Conservation (phyloP, 192 early-diverging fungal species). For the Gamsiella multidivaricata region DNA sequence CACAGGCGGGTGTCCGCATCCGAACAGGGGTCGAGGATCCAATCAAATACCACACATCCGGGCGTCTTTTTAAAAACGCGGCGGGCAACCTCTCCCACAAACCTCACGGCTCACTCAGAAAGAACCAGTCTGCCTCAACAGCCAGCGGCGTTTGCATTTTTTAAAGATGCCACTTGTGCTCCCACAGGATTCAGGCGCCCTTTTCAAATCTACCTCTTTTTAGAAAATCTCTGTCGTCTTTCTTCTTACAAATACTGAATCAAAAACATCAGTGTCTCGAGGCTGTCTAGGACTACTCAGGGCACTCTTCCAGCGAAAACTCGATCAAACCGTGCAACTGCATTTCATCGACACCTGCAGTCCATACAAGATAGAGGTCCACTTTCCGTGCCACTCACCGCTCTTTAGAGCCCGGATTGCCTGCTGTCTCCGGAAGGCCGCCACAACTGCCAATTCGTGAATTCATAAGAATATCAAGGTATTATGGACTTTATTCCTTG, state of each 20-base stretch:
- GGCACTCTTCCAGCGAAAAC: neutral
- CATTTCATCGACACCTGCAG: neutral
- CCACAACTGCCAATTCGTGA: no score
- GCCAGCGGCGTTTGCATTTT: neutral
- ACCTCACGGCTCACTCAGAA: neutral
- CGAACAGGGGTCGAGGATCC: conserved; percentile 4
- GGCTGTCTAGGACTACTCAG: neutral
- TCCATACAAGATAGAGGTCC: neutral
- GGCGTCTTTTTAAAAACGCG: conserved; percentile 3
- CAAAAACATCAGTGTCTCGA: no score
- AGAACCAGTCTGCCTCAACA: conserved; percentile 3
- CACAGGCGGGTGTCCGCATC: conserved; percentile 4
- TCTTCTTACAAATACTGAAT: neutral
- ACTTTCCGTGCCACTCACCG: neutral
- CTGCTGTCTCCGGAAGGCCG: neutral
- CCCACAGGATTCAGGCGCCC: conserved; percentile 1
- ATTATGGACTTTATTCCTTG: no score
- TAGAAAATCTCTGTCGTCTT: neutral
- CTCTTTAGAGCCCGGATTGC: neutral
- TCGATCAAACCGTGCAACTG: neutral
- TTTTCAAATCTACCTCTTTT: conserved; percentile 2
- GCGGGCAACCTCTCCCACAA: conserved; percentile 3
- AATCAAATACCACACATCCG: conserved; percentile 3
- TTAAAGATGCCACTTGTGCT: neutral
- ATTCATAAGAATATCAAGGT: no score